phyloP scores from a whole-genome alignment of 1,139 yeast species.

The Saccharomycopsis hybrid region DNA sequence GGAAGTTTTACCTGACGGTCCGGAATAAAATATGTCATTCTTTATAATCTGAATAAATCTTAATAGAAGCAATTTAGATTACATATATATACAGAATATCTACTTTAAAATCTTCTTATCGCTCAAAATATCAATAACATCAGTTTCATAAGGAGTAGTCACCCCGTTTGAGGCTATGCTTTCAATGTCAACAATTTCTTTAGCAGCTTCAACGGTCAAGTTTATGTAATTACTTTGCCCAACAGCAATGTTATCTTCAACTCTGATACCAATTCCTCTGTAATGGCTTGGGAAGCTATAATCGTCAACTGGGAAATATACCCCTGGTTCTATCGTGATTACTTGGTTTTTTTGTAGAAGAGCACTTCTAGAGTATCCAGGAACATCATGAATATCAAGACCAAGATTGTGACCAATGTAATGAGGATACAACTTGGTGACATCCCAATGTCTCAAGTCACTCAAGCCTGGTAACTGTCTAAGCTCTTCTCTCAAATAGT shows the following conservation, averaged over 20 bases:
- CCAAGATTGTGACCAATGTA: constrained; percentile 96
- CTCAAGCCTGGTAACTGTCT: constrained; percentile 60
- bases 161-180: constrained; percentile 50
- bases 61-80: too few relatives aligned
- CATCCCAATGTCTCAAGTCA: constrained; percentile 42
- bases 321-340: constrained; percentile 90
- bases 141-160: constrained; percentile 46
- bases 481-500: constrained; percentile 54
- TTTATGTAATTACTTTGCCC: constrained; percentile 54
- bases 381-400: constrained; percentile 84
- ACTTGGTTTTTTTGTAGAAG: constrained; percentile 60
- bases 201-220: constrained; percentile 75
- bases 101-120: not conserved
- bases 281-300: constrained; percentile 68
- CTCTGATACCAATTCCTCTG: constrained; percentile 88
- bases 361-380: constrained; percentile 48
- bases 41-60: too few relatives aligned
- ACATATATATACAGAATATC: too few relatives aligned
- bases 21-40: too few relatives aligned
- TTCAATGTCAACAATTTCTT: constrained; percentile 79
- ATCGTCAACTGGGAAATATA: constrained; percentile 66
- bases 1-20: too few relatives aligned
- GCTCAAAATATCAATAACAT: constrained; percentile 37
- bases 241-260: constrained; percentile 87
- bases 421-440: constrained; percentile 76